Conservation (phyloP, 495 filamentous ascomycete genomes). For the Copromyces sp. region DNA sequence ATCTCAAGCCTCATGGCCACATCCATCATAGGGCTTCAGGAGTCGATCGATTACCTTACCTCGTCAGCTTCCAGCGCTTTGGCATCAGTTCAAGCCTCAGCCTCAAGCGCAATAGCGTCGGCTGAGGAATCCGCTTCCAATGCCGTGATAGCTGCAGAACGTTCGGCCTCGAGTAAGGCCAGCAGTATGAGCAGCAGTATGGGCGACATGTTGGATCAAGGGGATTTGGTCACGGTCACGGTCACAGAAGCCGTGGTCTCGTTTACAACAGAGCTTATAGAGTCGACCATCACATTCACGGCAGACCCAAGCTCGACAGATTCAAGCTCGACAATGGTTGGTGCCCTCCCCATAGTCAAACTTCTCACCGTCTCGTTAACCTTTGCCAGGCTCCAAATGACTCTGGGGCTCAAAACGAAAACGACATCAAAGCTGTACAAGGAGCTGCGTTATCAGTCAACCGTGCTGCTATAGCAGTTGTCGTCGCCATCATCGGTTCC, state of each 20-base stretch:
- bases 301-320: background rate
- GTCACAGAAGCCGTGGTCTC: background rate
- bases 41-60: slow-evolving; percentile 5
- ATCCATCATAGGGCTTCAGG: slow-evolving; percentile 9
- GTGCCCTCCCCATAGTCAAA: background rate
- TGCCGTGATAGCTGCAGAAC: slow-evolving; percentile 2
- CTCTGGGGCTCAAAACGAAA: background rate
- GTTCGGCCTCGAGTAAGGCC: slow-evolving; percentile 10
- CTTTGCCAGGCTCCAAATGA: background rate
- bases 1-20: slow-evolving; percentile 6
- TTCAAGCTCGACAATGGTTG: slow-evolving; percentile 2
- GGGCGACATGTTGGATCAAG: background rate
- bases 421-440: background rate
- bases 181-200: slow-evolving; percentile 7
- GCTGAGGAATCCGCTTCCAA: slow-evolving; percentile 7
- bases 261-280: background rate
- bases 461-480: slow-evolving; percentile 9
- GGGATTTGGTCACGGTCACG: background rate
- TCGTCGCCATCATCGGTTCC: slow-evolving; percentile 12
- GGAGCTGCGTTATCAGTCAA: slow-evolving; percentile 2
- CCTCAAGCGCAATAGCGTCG: slow-evolving; percentile 7
- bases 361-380: background rate
- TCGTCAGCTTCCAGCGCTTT: slow-evolving; percentile 11
- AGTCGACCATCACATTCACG: background rate
- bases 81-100: slow-evolving; percentile 6